A percentile compares a stretch with the other conserved stretches of the same genome.
Conservation (phyloP, 768 basidiomycete genomes). For the Tulasnella sp. region DNA sequence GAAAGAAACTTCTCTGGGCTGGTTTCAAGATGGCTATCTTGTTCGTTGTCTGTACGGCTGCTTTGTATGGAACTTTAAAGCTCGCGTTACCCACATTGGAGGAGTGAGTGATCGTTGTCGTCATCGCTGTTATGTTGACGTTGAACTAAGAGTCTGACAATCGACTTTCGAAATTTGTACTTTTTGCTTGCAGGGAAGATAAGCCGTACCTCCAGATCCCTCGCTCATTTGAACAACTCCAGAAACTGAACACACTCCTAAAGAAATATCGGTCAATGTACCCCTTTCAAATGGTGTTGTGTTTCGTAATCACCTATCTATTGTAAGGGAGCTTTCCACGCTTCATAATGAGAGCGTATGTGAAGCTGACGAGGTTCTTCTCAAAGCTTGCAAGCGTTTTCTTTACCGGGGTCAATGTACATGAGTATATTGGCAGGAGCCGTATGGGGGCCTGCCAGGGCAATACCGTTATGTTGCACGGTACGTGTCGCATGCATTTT, state of each 20-base stretch:
- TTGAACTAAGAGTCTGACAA: not conserved
- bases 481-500: conserved; percentile 23
- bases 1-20: conserved; percentile 49
- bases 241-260: conserved; percentile 70
- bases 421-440: conserved; percentile 93
- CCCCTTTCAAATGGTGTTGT: conserved; percentile 72
- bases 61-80: conserved; percentile 72
- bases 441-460: conserved; percentile 81
- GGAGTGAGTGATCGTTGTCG: conserved; percentile 39
- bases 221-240: conserved; percentile 75
- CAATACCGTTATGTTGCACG: conserved; percentile 83
- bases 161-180: conserved; percentile 8
- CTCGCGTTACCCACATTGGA: conserved; percentile 69
- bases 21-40: conserved; percentile 74
- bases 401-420: conserved; percentile 95
- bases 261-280: conserved; percentile 90
- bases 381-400: conserved; percentile 84
- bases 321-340: conserved; percentile 67
- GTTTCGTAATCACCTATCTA: conserved; percentile 81
- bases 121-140: too few relatives aligned
- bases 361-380: too few relatives aligned
- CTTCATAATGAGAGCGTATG: too few relatives aligned
- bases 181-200: conserved; percentile 47
- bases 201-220: conserved; percentile 68
- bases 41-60: conserved; percentile 53